These are phyloP conservation scores for Capsella rubella DNA, from an alignment of 441 rosid genomes.

Conservation along the genomic window DNA sequence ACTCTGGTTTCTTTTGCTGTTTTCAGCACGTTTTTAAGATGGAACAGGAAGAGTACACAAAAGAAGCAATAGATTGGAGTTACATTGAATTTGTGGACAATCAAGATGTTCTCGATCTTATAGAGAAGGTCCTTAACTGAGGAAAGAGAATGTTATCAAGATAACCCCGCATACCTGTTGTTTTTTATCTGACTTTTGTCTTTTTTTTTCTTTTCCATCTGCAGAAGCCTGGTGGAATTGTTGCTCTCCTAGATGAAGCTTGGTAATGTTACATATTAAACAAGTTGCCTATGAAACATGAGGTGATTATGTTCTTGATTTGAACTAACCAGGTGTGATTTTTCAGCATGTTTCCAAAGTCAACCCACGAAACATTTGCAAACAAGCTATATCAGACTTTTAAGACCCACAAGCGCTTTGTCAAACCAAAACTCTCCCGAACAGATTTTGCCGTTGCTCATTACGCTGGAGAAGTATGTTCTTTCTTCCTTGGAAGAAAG, in stretches of 20 bases:
- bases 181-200: constrained; percentile 4
- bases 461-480: constrained; percentile 96
- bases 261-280: constrained; percentile 59
- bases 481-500: not conserved
- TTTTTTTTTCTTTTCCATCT: constrained; percentile 30
- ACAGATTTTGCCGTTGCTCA: constrained; percentile 91
- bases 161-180: not conserved
- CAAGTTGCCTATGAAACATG: constrained; percentile 15
- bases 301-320: constrained; percentile 25
- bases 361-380: constrained; percentile 97
- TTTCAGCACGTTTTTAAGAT: constrained; percentile 97
- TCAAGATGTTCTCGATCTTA: constrained; percentile 96
- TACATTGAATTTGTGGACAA: constrained; percentile 99
- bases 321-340: constrained; percentile 27
- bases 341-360: constrained; percentile 98
- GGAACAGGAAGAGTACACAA: constrained; percentile 99
- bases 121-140: constrained; percentile 74
- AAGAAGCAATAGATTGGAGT: constrained; percentile 96
- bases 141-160: constrained; percentile 59
- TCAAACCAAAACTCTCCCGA: constrained; percentile 96
- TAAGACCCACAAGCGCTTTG: constrained; percentile 83
- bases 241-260: constrained; percentile 98
- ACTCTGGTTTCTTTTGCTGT: constrained; percentile 34
- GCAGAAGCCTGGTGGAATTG: constrained; percentile 98
- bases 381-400: constrained; percentile 97